Percentiles rank a stretch among this genome's conserved stretches.
Conservation (phyloP, 2,329 filamentous ascomycete genomes). For the Neofusicoccum sp. region DNA sequence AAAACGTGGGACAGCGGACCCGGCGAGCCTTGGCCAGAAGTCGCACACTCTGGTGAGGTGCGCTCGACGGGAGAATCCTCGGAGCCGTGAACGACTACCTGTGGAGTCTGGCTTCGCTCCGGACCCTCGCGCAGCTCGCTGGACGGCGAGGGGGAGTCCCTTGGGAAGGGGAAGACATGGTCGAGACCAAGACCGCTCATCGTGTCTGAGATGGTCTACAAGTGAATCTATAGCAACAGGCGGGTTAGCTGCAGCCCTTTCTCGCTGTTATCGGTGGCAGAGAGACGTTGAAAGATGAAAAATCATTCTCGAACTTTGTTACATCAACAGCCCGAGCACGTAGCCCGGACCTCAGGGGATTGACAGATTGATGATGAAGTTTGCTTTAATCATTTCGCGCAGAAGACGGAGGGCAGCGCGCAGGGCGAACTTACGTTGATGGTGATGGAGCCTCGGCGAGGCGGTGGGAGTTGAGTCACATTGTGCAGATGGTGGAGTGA, state of each 20-base stretch:
- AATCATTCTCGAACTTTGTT: slow-evolving; percentile 17
- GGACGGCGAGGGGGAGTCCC: neutral
- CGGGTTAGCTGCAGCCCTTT: neutral
- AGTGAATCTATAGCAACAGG: neutral
- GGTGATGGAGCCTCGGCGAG: slow-evolving; percentile 15
- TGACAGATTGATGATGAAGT: slow-evolving; percentile 19
- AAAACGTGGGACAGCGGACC: slow-evolving; percentile 12
- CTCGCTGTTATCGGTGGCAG: neutral
- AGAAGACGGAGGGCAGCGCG: neutral
- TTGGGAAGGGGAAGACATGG: slow-evolving; percentile 10
- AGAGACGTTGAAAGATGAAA: neutral
- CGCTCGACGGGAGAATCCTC: neutral
- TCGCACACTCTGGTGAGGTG: neutral
- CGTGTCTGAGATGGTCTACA: neutral
- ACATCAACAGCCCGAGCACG: slow-evolving; percentile 15
- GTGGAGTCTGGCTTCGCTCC: neutral
- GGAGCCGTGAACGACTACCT: neutral
- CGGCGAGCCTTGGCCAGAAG: neutral
- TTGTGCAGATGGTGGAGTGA: slow-evolving; percentile 12
- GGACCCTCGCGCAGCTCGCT: neutral
- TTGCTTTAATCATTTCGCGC: slow-evolving; percentile 17
- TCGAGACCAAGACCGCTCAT: slow-evolving; percentile 16
- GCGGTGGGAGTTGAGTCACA: slow-evolving; percentile 14
- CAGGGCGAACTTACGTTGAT: neutral
- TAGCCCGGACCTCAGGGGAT: slow-evolving; percentile 17